Evolutionary conservation across 306 rosid genomes (phyloP), one percentile per base, ranked within the genome.

Genomic region (Comarum palustre): DNA sequence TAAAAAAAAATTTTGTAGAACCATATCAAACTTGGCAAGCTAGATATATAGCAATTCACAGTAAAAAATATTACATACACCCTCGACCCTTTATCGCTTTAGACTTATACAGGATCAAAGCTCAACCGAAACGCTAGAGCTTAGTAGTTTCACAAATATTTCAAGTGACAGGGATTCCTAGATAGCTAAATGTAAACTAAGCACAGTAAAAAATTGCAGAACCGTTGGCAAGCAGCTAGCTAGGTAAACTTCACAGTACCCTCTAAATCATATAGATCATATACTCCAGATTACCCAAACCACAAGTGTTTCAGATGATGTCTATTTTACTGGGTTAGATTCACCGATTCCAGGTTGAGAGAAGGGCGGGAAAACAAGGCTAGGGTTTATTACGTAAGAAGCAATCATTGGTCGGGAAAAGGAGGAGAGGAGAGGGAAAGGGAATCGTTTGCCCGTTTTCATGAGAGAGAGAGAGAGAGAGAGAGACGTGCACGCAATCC

Each of bases 341-440:
- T 31, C 22, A 60, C 41, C 32, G 66, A 60, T 29, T 60, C 42
- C 41, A 15, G 66, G 41, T 61, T 27, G 42, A 41, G 66, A 32
- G 42, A 15, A 29, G 34, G 66, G 66, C 66, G 42, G 43, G 66
- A 61, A 31, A 61, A 61, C 13, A 29, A 60, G 12, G 1, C 41
- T 60, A 60, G 66, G 66, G 39, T 10, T 14, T 31, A 14, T 57
- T 58, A 27, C 62, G 27, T 73, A 61, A 62, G 51, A 64, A 34
- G 64, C 78, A 74, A 64, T 74, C 71, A 73, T 73, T 19, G 54
- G 25, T 50, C 65, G 65, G 39, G 38, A 58, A 54, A 54, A 16
- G 22, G 13, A 27, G 22, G 9, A 4, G 13, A 10, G 31, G 13
- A 20, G 31, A 20, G 19, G 51, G 50, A 45, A n/a, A 54, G 31